phyloP scores from a whole-genome alignment of 2,329 filamentous ascomycete genomes.

The Geosmithia putterillii region DNA sequence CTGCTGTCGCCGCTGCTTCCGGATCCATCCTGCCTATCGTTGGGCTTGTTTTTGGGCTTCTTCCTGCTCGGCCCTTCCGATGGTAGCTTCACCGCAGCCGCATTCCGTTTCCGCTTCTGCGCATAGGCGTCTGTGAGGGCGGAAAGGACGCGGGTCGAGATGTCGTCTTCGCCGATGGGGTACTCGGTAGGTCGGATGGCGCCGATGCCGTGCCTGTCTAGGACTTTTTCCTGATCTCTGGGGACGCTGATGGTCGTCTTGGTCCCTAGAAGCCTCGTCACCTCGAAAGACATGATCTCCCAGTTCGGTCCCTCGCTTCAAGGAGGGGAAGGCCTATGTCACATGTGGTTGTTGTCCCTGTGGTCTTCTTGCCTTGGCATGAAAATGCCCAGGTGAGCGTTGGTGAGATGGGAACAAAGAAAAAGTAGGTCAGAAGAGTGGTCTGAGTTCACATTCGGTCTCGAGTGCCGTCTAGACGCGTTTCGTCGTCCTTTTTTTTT shows the following conservation, averaged over 20 bases:
- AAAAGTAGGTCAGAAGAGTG: too few relatives aligned
- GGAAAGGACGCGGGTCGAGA: neutral
- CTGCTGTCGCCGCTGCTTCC: too few relatives aligned
- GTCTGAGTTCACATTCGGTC: too few relatives aligned
- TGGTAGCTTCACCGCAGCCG: neutral
- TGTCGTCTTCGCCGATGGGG: neutral
- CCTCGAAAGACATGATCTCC: neutral
- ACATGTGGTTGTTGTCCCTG: too few relatives aligned
- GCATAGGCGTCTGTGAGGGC: neutral
- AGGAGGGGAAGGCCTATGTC: too few relatives aligned
- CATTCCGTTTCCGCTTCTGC: neutral
- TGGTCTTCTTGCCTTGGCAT: too few relatives aligned
- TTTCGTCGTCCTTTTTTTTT: too few relatives aligned
- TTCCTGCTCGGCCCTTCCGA: neutral
- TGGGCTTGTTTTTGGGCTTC: neutral
- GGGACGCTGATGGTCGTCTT: constrained; percentile 19
- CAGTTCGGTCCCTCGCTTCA: too few relatives aligned
- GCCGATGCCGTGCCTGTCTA: constrained; percentile 1
- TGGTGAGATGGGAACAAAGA: too few relatives aligned
- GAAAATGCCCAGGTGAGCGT: too few relatives aligned
- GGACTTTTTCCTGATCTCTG: constrained; percentile 18
- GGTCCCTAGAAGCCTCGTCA: constrained; percentile 12
- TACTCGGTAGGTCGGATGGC: neutral
- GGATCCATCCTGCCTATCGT: too few relatives aligned
- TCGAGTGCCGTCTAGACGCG: too few relatives aligned